Evolutionary conservation across 352 stramenopile species (phyloP), one percentile per base, ranked within the genome.

Genomic region (Globisporangium spiculum): DNA sequence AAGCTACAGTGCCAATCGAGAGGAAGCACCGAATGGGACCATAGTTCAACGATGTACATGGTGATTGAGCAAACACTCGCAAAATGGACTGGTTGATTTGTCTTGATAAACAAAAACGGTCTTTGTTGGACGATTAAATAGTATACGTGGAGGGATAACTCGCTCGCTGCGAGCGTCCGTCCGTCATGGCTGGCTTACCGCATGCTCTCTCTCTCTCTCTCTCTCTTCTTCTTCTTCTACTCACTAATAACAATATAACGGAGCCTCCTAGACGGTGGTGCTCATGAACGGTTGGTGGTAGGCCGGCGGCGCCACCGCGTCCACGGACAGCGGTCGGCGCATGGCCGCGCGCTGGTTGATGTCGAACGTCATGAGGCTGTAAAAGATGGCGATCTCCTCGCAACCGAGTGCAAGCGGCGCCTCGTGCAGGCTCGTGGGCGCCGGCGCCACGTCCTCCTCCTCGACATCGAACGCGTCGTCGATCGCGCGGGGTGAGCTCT

Each of bases 381-480:
- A 92, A 69, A 93, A 93, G 71, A 93, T 90, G 26, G 76, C 75
- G 38, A 93, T 78, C 68, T 93, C 83, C 56, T 93, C 84, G 56
- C 72, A 84, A 4, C 76, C 71, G 14, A 93, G 75, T 27, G 53
- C 76, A n/a, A 90, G 66, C 10, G 86, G 86, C 38, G 80, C 82
- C 48, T 91, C 83, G 48, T 90, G 50, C 20, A 93, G 78, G 36
- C 75, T 91, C 16, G 86, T 92, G 36, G 86, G 84, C 30, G 77
- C 70, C 4, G 60, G 60, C 5, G 60, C 58, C 6, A 65, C 61
- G 20, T 54, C 34, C 7, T 76, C 66, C 48, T 75, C 48, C 0
- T 67, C 69, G 4, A 56, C 48, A 8, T 71, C 58, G 2, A 71
- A 27, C 61, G 63, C 24, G 63, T 72, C 71, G 66, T 89, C 81